phyloP scores from a whole-genome alignment of 2,329 filamentous ascomycete species.

The Didymella exigua region DNA sequence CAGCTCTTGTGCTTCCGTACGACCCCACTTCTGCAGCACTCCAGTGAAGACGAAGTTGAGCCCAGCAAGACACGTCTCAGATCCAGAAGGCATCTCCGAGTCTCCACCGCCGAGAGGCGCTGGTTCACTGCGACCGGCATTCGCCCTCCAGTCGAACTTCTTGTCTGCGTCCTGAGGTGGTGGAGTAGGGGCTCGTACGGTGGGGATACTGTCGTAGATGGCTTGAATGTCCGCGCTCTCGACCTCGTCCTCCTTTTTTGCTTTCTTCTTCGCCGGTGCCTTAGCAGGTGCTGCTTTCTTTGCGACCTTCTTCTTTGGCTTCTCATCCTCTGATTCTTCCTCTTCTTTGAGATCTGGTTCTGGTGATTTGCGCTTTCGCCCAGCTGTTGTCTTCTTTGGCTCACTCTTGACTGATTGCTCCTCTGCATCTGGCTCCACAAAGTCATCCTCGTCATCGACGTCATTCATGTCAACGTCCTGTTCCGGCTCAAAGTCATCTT shows the following conservation, averaged over 20 bases:
- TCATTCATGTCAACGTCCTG: constrained; percentile 62
- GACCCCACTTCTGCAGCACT: constrained; percentile 76
- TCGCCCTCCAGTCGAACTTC: constrained; percentile 79
- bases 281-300: constrained; percentile 52
- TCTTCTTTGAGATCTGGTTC: constrained; percentile 59
- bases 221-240: constrained; percentile 77
- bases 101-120: constrained; percentile 66
- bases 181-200: constrained; percentile 80
- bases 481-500: constrained; percentile 50
- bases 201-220: constrained; percentile 87
- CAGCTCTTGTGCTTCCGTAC: constrained; percentile 82
- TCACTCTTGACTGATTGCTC: constrained; percentile 49
- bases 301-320: constrained; percentile 61
- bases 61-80: constrained; percentile 87
- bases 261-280: constrained; percentile 61
- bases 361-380: constrained; percentile 63
- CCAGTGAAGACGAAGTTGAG: constrained; percentile 96
- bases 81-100: constrained; percentile 76
- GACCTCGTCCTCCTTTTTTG: constrained; percentile 68
- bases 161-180: constrained; percentile 69
- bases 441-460: constrained; percentile 53
- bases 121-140: constrained; percentile 63
- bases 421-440: constrained; percentile 52
- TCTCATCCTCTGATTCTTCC: constrained; percentile 60
- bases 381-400: constrained; percentile 45